Conservation (phyloP, 768 basidiomycete genomes). For the Tricholoma furcatifolium region DNA sequence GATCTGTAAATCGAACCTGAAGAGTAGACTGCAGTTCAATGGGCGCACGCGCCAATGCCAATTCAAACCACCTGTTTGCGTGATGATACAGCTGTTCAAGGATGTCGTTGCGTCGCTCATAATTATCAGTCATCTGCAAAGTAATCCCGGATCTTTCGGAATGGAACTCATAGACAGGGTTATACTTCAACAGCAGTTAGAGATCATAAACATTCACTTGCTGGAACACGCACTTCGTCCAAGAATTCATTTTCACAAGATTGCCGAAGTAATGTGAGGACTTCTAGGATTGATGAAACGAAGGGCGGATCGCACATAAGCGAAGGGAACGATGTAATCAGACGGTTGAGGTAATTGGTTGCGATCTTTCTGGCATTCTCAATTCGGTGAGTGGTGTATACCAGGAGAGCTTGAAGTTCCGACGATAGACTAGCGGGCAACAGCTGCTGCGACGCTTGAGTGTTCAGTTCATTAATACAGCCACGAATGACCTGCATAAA, state of each 20-base stretch:
- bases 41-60: constrained; percentile 85
- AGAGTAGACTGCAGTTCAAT: constrained; percentile 90
- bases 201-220: background rate
- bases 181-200: constrained; percentile 57
- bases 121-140: constrained; percentile 83
- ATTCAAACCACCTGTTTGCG: constrained; percentile 81
- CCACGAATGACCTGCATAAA: constrained; percentile 69
- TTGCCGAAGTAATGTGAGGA: constrained; percentile 82
- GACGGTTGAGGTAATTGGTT: constrained; percentile 75
- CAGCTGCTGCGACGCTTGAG: constrained; percentile 76
- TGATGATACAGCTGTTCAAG: constrained; percentile 70
- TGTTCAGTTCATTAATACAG: constrained; percentile 69
- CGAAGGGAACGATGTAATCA: constrained; percentile 91
- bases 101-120: constrained; percentile 82
- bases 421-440: constrained; percentile 64
- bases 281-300: constrained; percentile 88
- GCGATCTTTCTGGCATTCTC: constrained; percentile 81
- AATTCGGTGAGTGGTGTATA: constrained; percentile 80
- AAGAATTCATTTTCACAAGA: constrained; percentile 89
- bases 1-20: constrained; percentile 53
- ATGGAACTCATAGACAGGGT: constrained; percentile 79
- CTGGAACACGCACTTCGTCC: constrained; percentile 67
- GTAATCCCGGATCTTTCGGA: constrained; percentile 77
- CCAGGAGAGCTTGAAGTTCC: constrained; percentile 75
- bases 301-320: constrained; percentile 89